Conservation (phyloP, 106 monocot genomes). For the Apostasia ramifera region DNA sequence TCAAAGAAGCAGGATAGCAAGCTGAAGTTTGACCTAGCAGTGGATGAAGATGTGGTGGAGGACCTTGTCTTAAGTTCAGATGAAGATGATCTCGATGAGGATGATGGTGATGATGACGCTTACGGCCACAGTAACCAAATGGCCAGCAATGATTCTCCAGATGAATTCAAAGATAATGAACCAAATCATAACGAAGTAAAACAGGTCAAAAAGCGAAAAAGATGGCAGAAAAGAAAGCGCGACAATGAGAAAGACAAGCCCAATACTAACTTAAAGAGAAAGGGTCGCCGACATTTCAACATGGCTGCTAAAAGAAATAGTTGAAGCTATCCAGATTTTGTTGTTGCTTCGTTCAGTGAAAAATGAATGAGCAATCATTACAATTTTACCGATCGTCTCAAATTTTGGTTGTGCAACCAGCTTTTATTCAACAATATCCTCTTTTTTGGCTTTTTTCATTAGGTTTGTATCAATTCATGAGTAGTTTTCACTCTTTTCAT, state of each 20-base stretch:
- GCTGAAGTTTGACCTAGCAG: conserved; percentile 7
- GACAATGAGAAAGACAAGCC: too few species aligned
- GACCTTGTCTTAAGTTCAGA: conserved; percentile 89
- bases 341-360: too few species aligned
- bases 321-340: too few species aligned
- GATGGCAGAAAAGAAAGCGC: too few species aligned
- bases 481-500: too few species aligned
- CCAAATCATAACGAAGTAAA: background rate
- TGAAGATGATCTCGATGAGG: conserved; percentile 13
- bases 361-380: too few species aligned
- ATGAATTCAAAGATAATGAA: conserved; percentile 19
- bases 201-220: background rate
- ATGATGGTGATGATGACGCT: conserved; percentile 4
- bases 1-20: conserved; percentile 34
- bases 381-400: too few species aligned
- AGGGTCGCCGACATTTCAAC: background rate
- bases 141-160: background rate
- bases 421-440: too few species aligned
- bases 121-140: background rate
- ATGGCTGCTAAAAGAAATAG: background rate
- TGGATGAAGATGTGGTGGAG: conserved; percentile 82
- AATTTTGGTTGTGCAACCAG: too few species aligned
- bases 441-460: too few species aligned
- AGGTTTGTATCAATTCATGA: too few species aligned
- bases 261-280: background rate